Conservation (phyloP, 2,329 filamentous ascomycete genomes). For the Fusarium sp. region DNA sequence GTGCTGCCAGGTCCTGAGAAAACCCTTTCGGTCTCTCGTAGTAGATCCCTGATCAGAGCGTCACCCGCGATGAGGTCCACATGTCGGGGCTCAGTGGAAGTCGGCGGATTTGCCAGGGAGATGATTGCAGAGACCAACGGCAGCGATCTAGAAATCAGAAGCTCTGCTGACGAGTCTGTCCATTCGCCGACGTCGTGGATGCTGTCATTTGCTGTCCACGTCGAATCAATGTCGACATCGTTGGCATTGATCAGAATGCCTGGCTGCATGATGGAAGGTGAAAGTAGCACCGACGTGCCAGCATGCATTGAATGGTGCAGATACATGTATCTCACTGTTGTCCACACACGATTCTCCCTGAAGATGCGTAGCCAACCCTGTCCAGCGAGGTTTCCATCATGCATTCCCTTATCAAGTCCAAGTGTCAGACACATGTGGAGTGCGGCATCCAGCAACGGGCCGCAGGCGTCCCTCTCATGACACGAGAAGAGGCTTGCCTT, state of each 20-base stretch:
- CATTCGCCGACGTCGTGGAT: neutral
- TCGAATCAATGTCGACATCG: neutral
- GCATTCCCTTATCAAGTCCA: neutral
- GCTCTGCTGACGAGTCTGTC: neutral
- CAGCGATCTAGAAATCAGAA: neutral
- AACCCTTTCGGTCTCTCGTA: neutral
- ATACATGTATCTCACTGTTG: neutral
- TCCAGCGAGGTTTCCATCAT: neutral
- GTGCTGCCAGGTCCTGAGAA: neutral
- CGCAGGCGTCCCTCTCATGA: neutral
- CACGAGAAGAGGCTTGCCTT: neutral
- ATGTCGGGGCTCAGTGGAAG: neutral
- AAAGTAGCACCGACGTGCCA: neutral
- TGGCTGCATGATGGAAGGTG: neutral
- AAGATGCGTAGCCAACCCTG: neutral
- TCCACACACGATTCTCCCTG: neutral
- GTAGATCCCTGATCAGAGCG: neutral
- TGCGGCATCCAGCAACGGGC: neutral
- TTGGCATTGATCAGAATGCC: neutral
- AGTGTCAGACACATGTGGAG: neutral
- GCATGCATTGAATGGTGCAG: neutral
- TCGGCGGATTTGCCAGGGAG: neutral
- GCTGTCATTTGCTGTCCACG: neutral
- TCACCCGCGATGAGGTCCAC: neutral
- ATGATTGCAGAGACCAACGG: neutral